Percentiles rank a stretch among this genome's conserved stretches.
Conservation (phyloP, 306 rosid species). For the Ormosia semicastrata region DNA sequence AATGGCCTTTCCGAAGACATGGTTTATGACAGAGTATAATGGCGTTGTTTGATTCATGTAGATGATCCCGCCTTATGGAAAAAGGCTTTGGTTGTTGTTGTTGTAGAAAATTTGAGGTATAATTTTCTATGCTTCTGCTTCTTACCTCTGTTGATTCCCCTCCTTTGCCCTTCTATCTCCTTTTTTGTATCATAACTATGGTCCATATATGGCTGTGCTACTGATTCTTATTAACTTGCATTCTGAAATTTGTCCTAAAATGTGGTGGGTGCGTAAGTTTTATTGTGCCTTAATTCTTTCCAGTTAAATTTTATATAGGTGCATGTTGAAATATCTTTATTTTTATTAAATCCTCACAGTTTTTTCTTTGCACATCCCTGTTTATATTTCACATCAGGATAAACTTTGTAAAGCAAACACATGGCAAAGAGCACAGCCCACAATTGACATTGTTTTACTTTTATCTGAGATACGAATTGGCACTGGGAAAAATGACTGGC, state of each 20-base stretch:
- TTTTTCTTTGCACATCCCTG: constrained; percentile 24
- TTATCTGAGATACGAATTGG: constrained; percentile 94
- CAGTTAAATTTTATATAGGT: neutral
- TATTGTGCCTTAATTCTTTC: constrained; percentile 8
- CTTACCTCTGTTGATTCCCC: neutral
- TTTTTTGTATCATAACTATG: neutral
- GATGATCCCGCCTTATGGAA: no score
- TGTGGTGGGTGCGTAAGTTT: constrained; percentile 2
- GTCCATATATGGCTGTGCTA: neutral
- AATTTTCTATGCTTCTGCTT: neutral
- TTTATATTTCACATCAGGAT: constrained; percentile 56
- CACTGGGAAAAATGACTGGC: constrained; percentile 91
- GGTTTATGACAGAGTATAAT: no score
- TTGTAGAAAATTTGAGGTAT: neutral
- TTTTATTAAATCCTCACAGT: neutral
- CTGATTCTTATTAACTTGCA: constrained; percentile 1
- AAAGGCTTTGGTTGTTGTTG: no score
- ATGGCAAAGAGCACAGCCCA: constrained; percentile 92
- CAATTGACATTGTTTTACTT: constrained; percentile 90
- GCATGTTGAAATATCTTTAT: neutral
- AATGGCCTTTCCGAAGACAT: no score
- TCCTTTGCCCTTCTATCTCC: neutral
- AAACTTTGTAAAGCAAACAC: constrained; percentile 91
- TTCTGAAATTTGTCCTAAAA: neutral
- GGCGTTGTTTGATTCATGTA: no score